phyloP scores from a whole-genome alignment of 805 yeast species.

The Metschnikowia colocasiae region DNA sequence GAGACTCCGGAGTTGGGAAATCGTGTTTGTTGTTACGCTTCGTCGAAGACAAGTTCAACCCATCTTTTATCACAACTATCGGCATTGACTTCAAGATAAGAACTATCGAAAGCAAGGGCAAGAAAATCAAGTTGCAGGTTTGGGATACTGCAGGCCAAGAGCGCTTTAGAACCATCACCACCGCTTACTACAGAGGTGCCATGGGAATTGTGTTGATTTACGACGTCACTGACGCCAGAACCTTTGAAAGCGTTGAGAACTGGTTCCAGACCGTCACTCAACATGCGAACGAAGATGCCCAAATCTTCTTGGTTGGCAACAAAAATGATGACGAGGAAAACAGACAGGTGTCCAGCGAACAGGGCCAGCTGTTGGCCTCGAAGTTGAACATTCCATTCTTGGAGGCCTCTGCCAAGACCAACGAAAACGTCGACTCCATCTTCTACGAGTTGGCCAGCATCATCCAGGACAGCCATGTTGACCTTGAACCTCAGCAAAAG shows the following conservation, averaged over 20 bases:
- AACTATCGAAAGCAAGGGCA: slow-evolving; percentile 90
- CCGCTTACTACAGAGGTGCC: slow-evolving; percentile 89
- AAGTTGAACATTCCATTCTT: slow-evolving; percentile 86
- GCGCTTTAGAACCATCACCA: slow-evolving; percentile 88
- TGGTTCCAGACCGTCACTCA: slow-evolving; percentile 96
- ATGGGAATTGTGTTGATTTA: slow-evolving; percentile 82
- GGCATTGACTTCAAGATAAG: slow-evolving; percentile 98
- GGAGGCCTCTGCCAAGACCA: slow-evolving; percentile 95
- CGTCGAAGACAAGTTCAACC: slow-evolving; percentile 95
- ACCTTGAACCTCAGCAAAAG: slow-evolving; percentile 30
- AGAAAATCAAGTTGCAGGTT: slow-evolving; percentile 88
- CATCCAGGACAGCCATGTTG: slow-evolving; percentile 73
- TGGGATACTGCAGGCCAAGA: slow-evolving; percentile 99
- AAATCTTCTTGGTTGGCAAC: slow-evolving; percentile 90
- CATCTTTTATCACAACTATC: slow-evolving; percentile 93
- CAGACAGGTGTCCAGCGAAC: slow-evolving; percentile 83
- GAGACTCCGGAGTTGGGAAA: slow-evolving; percentile 87
- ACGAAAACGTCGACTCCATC: slow-evolving; percentile 85
- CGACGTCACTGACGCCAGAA: slow-evolving; percentile 84
- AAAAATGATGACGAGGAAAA: slow-evolving; percentile 87
- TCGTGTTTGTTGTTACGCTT: slow-evolving; percentile 88
- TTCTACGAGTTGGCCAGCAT: slow-evolving; percentile 85
- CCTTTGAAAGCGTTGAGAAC: slow-evolving; percentile 86
- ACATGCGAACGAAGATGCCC: slow-evolving; percentile 95
- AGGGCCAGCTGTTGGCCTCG: slow-evolving; percentile 84